These are phyloP conservation scores for Cladosporium sphaerospermum DNA, from an alignment of 2,329 filamentous ascomycete genomes.

Conservation along the genomic window DNA sequence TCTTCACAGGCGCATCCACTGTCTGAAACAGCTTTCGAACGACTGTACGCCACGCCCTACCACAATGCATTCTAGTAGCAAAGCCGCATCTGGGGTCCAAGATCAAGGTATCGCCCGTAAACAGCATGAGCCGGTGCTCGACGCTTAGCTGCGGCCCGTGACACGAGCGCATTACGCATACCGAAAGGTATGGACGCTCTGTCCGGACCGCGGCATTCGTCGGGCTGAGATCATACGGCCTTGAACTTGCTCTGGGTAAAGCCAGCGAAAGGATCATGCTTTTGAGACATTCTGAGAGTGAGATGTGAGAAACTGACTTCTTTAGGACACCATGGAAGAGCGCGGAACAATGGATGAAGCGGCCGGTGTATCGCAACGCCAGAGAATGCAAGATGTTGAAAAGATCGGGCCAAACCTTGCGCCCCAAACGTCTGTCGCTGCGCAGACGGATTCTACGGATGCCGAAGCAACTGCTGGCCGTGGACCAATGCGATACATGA, in stretches of 20 bases:
- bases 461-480: not conserved
- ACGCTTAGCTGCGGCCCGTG: not conserved
- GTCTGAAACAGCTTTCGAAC: not conserved
- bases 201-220: constrained; percentile 3
- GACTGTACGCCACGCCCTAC: constrained; percentile 10
- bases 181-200: constrained; percentile 15
- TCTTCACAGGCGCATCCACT: not conserved
- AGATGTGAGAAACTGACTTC: constrained; percentile 26
- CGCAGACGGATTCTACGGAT: constrained; percentile 1
- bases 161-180: not conserved
- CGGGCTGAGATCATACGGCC: constrained; percentile 47
- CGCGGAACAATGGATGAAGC: constrained; percentile 2
- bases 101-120: constrained; percentile 14
- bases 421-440: not conserved
- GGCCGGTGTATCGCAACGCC: not conserved
- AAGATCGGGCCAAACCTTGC: constrained; percentile 7
- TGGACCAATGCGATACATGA: constrained; percentile 8
- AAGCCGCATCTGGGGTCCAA: constrained; percentile 8
- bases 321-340: constrained; percentile 27
- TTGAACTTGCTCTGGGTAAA: constrained; percentile 51
- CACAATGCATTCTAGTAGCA: constrained; percentile 11
- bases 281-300: constrained; percentile 7
- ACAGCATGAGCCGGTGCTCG: constrained; percentile 33
- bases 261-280: constrained; percentile 52
- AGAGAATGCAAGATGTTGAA: not conserved